Base-by-base conservation (phyloP, 2,329 filamentous ascomycete genomes). In the Penicillium frequentans region DNA sequence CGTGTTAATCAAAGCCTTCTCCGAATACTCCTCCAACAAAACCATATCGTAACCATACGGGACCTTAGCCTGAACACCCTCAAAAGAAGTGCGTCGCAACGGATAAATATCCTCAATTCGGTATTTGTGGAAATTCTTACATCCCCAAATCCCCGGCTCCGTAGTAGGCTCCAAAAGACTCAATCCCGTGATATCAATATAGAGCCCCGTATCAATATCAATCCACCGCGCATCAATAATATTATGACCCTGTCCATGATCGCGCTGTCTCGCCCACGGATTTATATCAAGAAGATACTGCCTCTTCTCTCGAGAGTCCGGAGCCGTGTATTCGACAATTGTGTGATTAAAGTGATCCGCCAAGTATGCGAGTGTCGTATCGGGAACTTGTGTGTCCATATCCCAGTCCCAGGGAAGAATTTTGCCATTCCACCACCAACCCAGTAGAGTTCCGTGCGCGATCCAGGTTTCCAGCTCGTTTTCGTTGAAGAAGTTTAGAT, bases 181-280 rank as follows among this genome's bases (percentile, higher is more conserved):
- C 35, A 95, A 76, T 13, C 85, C 90, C 1, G 91, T 95, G 68
- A 96, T 91, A 72, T 95, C 90, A 72, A 95, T 86, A 73, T 90
- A 96, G 68, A 93, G 81, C 48, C 90, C 90, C 65, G 87, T 95
- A 54, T 77, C 74, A 57, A 82, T 82, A 73, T 95, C 90, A 68
- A 95, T 90, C 89, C 90, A 96, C 46, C 91, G 83, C 24, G 87
- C 90, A 73, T 95, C 91, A 66, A 95, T 95, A 55, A 95, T 83
- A 70, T 96, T 96, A 69, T 81, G 77, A 19, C 90, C 90, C 65
- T 89, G 82, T 44, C 86, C 86, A 23, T 84, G 81, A 26, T 80
- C 79, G 2, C 87, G 77, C 54, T 88, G 82, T 56, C 77, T 78
- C 65, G 86, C 82, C 77, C 87, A 85, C 0, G 89, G 88, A 74